These are phyloP conservation scores for Coniochaeta hoffmannii DNA, from an alignment of 2,329 filamentous ascomycete species.

Conservation along the genomic window DNA sequence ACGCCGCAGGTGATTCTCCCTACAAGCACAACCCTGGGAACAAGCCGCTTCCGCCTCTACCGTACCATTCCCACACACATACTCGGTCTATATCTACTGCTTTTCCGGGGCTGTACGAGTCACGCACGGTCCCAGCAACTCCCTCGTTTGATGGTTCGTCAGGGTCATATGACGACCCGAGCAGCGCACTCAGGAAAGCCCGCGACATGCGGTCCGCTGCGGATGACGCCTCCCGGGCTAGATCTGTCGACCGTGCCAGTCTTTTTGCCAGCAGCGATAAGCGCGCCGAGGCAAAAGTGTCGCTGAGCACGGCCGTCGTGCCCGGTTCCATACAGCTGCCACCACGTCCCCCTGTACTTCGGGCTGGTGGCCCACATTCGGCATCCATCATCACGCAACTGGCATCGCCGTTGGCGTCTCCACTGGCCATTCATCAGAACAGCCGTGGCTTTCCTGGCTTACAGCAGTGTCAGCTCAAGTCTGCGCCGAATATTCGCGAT, in stretches of 20 bases:
- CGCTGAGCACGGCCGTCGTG: slow-evolving; percentile 53
- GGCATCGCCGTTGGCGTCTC: neutral
- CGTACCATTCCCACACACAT: slow-evolving; percentile 32
- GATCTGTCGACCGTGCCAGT: slow-evolving; percentile 53
- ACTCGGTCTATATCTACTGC: slow-evolving; percentile 36
- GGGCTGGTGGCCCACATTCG: neutral
- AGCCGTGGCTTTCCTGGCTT: slow-evolving; percentile 21
- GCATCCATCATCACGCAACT: neutral
- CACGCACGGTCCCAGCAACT: slow-evolving; percentile 27
- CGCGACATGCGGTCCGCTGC: slow-evolving; percentile 27
- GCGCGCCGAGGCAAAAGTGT: slow-evolving; percentile 56
- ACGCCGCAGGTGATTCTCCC: neutral
- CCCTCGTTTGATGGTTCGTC: slow-evolving; percentile 25
- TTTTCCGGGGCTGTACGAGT: slow-evolving; percentile 26
- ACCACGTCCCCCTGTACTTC: slow-evolving; percentile 30
- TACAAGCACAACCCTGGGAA: neutral
- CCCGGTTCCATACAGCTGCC: slow-evolving; percentile 51
- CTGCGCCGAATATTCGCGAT: slow-evolving; percentile 35
- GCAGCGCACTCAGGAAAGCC: slow-evolving; percentile 35
- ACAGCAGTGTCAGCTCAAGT: slow-evolving; percentile 34
- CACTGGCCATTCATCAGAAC: slow-evolving; percentile 9
- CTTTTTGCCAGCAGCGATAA: slow-evolving; percentile 53
- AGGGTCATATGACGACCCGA: slow-evolving; percentile 23
- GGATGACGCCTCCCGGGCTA: slow-evolving; percentile 47
- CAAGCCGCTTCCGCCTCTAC: slow-evolving; percentile 19